Evolutionary conservation across 148 eudicot species (phyloP).

Genomic region (Vaccinium corymbosum): DNA sequence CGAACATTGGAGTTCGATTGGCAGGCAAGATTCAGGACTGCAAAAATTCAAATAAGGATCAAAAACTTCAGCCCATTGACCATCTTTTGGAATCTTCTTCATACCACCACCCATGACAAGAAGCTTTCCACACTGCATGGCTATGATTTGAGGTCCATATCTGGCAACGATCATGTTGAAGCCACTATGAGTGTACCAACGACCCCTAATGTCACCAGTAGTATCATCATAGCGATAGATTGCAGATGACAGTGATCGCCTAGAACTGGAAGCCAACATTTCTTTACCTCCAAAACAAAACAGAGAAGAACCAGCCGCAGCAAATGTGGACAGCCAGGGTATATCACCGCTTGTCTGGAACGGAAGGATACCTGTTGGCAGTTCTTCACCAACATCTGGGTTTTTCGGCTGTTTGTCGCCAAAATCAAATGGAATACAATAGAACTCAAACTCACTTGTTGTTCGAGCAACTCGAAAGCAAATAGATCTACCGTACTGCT

Average conservation of each 20-base stretch:
- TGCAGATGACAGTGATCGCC: not conserved
- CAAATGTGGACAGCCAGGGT: not conserved
- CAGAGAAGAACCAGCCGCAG: not conserved
- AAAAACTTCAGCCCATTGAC: not conserved
- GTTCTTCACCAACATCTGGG: no score
- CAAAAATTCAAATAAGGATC: not conserved
- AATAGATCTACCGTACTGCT: no score
- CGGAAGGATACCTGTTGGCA: not conserved
- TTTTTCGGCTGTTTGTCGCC: no score
- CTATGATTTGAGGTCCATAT: not conserved
- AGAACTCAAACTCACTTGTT: no score
- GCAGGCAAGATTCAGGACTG: not conserved
- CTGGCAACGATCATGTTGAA: not conserved
- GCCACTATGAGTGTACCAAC: not conserved
- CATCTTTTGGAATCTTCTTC: not conserved
- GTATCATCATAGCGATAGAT: not conserved
- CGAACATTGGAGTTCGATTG: not conserved
- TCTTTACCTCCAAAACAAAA: not conserved
- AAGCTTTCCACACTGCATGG: not conserved
- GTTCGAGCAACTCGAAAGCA: no score
- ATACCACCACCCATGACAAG: not conserved
- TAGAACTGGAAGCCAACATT: no score
- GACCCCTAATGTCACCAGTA: not conserved
- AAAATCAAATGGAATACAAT: no score
- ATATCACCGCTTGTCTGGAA: not conserved